Evolutionary conservation across 352 stramenopile species (phyloP), one percentile per base, ranked within the genome.

Genomic region (Elongisporangium prolatum): DNA sequence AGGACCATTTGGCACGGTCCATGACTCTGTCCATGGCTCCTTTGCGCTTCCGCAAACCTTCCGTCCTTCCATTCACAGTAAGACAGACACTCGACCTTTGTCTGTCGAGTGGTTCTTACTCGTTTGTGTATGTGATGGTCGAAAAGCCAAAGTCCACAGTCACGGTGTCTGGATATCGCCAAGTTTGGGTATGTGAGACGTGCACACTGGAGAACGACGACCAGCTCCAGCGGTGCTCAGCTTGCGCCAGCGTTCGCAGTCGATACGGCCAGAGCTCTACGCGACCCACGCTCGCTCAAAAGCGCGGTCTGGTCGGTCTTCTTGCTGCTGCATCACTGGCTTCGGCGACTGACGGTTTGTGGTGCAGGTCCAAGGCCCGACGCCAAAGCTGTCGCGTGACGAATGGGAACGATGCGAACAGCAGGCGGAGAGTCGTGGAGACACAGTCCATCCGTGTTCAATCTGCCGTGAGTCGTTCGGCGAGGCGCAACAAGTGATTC

Each of bases 181-280:
- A 67, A 17, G 74, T 92, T 2, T 95, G 86, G 86, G 63, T 91
- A 4, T 95, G 86, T 34, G 82, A 93, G 40, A 67, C 63, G 1
- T 95, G 86, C 53, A 94, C 86, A 2, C 77, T 88, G 22, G 85
- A 91, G 47, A 94, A 95, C 53, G 70, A 83, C 1, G 72, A 83
- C 14, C 28, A 66, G 3, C 58, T 65, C 18, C 64, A 77, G 22
- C 72, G 68, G 3, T 95, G 86, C 28, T 59, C 56, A 21, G 71
- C 72, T 13, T 95, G 86, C 40, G 67, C 64, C 8, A 70, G 67
- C 0, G 69, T 71, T 18, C 52, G 71, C 3, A 64, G 49, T 48
- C 54, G 66, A 22, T 52, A 77, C 13, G 63, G 1, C 59, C 49
- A 74, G 72, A 4, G 40, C 63, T 20, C 67, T 66, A 49, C 61